Percentiles rank a stretch among this genome's conserved stretches.
These are phyloP conservation scores for Labyrinthula sp. DNA, from an alignment of 352 stramenopile genomes.

Conservation along the genomic window DNA sequence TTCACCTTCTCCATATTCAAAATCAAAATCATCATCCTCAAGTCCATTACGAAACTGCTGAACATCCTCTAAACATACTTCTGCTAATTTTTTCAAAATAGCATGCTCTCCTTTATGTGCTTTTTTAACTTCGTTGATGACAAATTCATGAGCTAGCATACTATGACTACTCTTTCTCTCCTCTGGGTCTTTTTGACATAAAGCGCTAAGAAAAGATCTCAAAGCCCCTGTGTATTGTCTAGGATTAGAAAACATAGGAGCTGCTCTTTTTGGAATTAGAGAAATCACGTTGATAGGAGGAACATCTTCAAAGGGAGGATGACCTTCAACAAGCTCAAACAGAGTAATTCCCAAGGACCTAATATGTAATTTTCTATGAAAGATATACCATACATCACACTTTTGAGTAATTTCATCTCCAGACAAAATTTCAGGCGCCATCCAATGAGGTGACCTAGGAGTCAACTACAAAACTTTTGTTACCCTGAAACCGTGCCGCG, in stretches of 20 bases:
- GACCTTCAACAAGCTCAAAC: conserved; percentile 19
- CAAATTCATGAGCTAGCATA: conserved; percentile 13
- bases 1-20: too few relatives aligned
- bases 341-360: conserved; percentile 10
- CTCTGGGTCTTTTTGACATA: neutral
- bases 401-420: conserved; percentile 3
- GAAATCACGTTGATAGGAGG: conserved; percentile 6
- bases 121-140: conserved; percentile 4
- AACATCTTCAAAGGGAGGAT: conserved; percentile 21
- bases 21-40: too few relatives aligned
- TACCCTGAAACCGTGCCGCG: conserved; percentile 7
- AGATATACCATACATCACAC: conserved; percentile 16
- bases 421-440: conserved; percentile 20
- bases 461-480: too few relatives aligned
- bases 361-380: too few relatives aligned
- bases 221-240: conserved; percentile 3
- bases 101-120: too few relatives aligned
- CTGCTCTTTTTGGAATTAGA: neutral
- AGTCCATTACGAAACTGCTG: too few relatives aligned
- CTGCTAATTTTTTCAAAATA: too few relatives aligned
- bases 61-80: too few relatives aligned
- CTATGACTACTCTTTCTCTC: neutral
- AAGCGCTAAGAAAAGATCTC: conserved; percentile 6
- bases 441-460: conserved; percentile 28
- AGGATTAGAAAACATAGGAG: conserved; percentile 5